Conservation (phyloP, 208 protist genomes). For the Leishmania guyanensis region DNA sequence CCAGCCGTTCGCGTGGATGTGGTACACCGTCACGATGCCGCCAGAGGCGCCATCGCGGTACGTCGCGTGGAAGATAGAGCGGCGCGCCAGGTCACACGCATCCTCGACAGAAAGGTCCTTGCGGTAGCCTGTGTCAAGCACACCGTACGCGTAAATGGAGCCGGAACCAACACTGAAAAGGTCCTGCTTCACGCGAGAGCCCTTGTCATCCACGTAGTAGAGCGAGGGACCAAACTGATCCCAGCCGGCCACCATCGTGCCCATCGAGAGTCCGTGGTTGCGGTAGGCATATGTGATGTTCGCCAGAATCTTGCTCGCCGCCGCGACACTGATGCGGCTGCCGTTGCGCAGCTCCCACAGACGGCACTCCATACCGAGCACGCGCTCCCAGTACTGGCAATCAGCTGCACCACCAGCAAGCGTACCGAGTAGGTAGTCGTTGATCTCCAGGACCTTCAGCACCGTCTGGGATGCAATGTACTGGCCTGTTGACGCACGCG, state of each 20-base stretch:
- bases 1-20: constrained; percentile 95
- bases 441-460: constrained; percentile 99
- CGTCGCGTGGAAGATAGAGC: constrained; percentile 99
- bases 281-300: constrained; percentile 99
- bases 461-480: constrained; percentile 99
- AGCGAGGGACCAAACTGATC: constrained; percentile 97
- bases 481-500: constrained; percentile 97
- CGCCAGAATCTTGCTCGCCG: constrained; percentile 99
- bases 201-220: constrained; percentile 99
- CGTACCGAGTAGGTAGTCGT: constrained; percentile 99
- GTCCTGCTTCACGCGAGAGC: constrained; percentile 97
- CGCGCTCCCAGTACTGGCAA: constrained; percentile 99
- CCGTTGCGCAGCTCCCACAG: constrained; percentile 96
- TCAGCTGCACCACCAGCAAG: constrained; percentile 99
- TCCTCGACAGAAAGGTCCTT: constrained; percentile 96
- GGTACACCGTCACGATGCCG: constrained; percentile 97
- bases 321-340: constrained; percentile 97
- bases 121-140: constrained; percentile 97
- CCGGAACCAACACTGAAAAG: constrained; percentile 99
- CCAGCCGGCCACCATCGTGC: constrained; percentile 98
- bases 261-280: constrained; percentile 97
- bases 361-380: constrained; percentile 95
- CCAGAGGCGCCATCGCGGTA: constrained; percentile 99
- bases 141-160: constrained; percentile 99
- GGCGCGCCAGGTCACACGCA: constrained; percentile 97